Conservation (phyloP, 2,329 filamentous ascomycete species). For the Diplodia seriata region DNA sequence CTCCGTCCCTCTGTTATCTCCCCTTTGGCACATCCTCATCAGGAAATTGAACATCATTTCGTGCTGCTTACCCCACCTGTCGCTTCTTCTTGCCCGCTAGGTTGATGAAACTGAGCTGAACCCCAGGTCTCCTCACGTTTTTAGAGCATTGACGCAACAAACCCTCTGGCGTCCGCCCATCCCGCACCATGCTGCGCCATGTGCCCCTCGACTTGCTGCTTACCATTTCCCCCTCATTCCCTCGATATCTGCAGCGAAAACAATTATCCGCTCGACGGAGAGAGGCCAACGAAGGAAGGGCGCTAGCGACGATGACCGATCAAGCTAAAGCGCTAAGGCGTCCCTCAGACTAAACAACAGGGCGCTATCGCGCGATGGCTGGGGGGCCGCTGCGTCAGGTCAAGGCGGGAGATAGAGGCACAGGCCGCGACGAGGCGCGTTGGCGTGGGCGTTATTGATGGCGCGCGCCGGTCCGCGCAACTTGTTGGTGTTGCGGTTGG, state of each 20-base stretch:
- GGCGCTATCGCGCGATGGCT: background rate
- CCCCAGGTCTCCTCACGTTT: slow-evolving; percentile 10
- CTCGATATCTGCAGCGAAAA: background rate
- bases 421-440: background rate
- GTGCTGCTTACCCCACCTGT: background rate
- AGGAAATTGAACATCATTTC: background rate
- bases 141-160: slow-evolving; percentile 10
- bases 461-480: slow-evolving; percentile 1
- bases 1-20: background rate
- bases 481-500: background rate
- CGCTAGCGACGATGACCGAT: background rate
- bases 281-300: background rate
- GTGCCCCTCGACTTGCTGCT: background rate
- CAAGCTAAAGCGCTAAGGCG: background rate
- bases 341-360: background rate
- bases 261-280: background rate
- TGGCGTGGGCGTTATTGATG: background rate
- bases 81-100: background rate
- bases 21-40: too few relatives aligned
- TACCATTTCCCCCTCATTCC: background rate
- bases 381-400: background rate
- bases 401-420: background rate
- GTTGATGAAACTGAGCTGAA: background rate
- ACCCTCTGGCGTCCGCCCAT: slow-evolving; percentile 10
- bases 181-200: slow-evolving; percentile 9